These are phyloP conservation scores for Nigrograna mackinnonii DNA, from an alignment of 2,329 filamentous ascomycete genomes.

Conservation along the genomic window DNA sequence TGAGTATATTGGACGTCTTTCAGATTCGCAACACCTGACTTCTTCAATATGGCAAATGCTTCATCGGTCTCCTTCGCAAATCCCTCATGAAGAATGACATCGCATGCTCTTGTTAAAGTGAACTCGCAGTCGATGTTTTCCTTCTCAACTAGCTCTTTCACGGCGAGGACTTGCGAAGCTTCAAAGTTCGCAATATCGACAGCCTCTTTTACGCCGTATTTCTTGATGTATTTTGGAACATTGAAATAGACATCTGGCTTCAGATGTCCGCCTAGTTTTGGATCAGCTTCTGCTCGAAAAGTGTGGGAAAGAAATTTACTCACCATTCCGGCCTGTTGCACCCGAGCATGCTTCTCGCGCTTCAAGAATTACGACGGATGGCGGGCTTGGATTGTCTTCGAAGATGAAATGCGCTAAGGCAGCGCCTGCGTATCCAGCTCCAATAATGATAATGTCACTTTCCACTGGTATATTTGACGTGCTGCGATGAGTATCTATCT, in stretches of 20 bases:
- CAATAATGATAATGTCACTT: constrained; percentile 37
- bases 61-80: neutral
- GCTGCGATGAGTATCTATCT: constrained; percentile 28
- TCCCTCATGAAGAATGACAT: neutral
- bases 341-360: constrained; percentile 25
- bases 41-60: neutral
- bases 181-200: neutral
- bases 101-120: neutral
- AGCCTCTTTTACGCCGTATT: neutral
- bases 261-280: too few relatives aligned
- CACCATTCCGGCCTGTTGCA: constrained; percentile 34
- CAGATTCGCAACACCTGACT: neutral
- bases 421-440: constrained; percentile 38
- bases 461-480: constrained; percentile 26
- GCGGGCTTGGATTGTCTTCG: constrained; percentile 3
- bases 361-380: constrained; percentile 23
- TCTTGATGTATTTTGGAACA: neutral
- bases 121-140: neutral
- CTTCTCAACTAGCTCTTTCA: neutral
- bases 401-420: constrained; percentile 34
- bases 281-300: too few relatives aligned
- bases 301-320: too few relatives aligned
- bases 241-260: neutral
- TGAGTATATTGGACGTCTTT: neutral
- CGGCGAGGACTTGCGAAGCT: neutral